Base-by-base conservation (phyloP, 495 filamentous ascomycete species). In the Trichoderma reesei region DNA sequence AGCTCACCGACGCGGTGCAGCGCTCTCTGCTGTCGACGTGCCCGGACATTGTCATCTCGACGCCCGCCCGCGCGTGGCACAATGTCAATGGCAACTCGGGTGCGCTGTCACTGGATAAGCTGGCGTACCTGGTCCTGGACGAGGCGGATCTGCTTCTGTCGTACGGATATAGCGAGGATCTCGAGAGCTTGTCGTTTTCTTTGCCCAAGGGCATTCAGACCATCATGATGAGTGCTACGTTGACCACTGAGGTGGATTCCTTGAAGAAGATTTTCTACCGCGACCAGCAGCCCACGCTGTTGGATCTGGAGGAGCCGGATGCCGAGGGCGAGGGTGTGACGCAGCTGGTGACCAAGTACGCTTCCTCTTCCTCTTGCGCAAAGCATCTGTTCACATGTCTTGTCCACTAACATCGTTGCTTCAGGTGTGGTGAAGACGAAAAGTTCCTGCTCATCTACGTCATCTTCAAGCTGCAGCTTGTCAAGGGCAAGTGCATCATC, bases 361-460 rank as follows among this genome's bases (percentile, higher is more conserved):
- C 68, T 61, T 39, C 5, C 26, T 33, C 36, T n/a, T 42, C 39
- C 8, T 54, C 11, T 18, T 46, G 33, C n/a, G n/a, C n/a, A n/a
- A n/a, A n/a, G n/a, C n/a, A n/a, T n/a, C n/a, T n/a, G n/a, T n/a
- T n/a, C n/a, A n/a, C n/a, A n/a, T n/a, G n/a, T n/a, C 41, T 39
- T 8, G 16, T 3, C 9, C 26, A 7, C 59, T 39, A 39, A 18
- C 11, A 44, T 44, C n/a, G n/a, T n/a, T n/a, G n/a, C n/a, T n/a
- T n/a, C 68, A 88, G 86, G 73, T 96, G 92, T 69, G 90, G 85
- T 34, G 95, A 98, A 76, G 94, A 98, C 64, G 94, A 98, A 69
- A 99, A 99, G 69, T 99, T 97, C 75, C 79, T 99, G 38, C 79
- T 99, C 31, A 83, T 87, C 26, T 98, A 96, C 70, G 88, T 96